A percentile compares a stretch with the other conserved stretches of the same genome.
These are phyloP conservation scores for Carpinus viminea DNA, from an alignment of 306 rosid species.

Conservation along the genomic window DNA sequence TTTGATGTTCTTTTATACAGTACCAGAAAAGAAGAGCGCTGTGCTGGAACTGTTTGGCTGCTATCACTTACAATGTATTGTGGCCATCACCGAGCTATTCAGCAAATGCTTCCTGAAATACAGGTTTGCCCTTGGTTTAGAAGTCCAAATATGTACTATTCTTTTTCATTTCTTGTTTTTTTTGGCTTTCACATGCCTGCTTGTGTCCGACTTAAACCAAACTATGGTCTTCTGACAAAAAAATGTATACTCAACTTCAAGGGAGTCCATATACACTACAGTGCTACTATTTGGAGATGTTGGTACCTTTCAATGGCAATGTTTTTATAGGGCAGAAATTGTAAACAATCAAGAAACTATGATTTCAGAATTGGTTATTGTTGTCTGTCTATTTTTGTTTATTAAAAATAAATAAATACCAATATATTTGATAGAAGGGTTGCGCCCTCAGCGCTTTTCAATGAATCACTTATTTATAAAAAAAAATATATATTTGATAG, in stretches of 20 bases:
- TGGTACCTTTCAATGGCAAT: background rate
- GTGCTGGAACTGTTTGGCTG: conserved; percentile 96
- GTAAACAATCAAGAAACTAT: background rate
- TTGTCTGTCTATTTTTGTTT: background rate
- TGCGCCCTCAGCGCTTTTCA: too few relatives aligned
- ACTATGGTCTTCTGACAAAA: conserved; percentile 9
- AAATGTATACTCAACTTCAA: background rate
- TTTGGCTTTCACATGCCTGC: background rate
- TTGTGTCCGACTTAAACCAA: conserved; percentile 7
- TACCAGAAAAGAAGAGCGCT: conserved; percentile 93
- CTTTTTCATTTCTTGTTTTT: background rate
- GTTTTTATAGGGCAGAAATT: background rate
- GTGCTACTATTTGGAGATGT: background rate
- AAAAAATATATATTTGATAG: background rate
- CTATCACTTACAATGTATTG: conserved; percentile 90
- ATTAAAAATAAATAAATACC: background rate
- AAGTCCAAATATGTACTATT: background rate
- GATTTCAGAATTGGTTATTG: background rate
- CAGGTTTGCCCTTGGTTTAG: conserved; percentile 60
- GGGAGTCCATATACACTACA: background rate
- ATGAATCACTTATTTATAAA: too few relatives aligned
- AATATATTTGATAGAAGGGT: background rate
- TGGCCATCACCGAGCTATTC: conserved; percentile 73
- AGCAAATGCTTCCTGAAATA: conserved; percentile 90
- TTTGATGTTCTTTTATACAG: conserved; percentile 87